Percentiles rank a stretch among this genome's conserved stretches.
Evolutionary conservation across 75 land plant species (phyloP).

Genomic region (Picea sitchensis): DNA sequence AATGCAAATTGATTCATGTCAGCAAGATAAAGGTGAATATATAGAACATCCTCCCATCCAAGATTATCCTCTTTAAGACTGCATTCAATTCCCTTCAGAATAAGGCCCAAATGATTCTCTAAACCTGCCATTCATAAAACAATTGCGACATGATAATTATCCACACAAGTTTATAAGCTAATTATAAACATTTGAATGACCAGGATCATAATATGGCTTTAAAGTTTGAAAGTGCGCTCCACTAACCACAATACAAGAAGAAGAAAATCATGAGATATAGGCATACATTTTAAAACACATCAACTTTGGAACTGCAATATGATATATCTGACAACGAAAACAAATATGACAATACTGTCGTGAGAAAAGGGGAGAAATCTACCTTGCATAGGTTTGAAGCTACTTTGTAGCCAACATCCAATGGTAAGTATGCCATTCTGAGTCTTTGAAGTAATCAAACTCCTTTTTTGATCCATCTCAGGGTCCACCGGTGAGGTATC

Average conservation of each 20-base stretch:
- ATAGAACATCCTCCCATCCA: constrained; percentile 80
- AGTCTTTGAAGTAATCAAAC: constrained; percentile 26
- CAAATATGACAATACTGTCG: background rate
- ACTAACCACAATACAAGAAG: background rate
- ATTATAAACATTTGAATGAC: background rate
- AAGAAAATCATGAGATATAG: background rate
- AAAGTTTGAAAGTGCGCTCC: background rate
- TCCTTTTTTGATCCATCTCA: background rate
- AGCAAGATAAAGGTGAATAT: constrained; percentile 81
- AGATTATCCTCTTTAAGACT: constrained; percentile 40
- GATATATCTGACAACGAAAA: constrained; percentile 1
- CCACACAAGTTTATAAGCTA: background rate
- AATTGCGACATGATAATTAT: background rate
- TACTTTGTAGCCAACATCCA: constrained; percentile 47
- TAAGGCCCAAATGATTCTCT: constrained; percentile 38
- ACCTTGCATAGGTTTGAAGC: constrained; percentile 27
- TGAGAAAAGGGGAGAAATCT: background rate
- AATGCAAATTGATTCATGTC: constrained; percentile 70
- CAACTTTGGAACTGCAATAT: background rate
- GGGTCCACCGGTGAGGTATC: background rate
- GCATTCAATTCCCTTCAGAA: constrained; percentile 45
- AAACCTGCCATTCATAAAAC: constrained; percentile 31
- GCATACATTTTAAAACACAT: background rate
- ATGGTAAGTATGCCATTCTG: constrained; percentile 32
- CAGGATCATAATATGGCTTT: background rate